Percentiles rank a stretch among this genome's conserved stretches.
These are phyloP conservation scores for Aureoboletus auriporus DNA, from an alignment of 768 basidiomycete species.

Conservation along the genomic window DNA sequence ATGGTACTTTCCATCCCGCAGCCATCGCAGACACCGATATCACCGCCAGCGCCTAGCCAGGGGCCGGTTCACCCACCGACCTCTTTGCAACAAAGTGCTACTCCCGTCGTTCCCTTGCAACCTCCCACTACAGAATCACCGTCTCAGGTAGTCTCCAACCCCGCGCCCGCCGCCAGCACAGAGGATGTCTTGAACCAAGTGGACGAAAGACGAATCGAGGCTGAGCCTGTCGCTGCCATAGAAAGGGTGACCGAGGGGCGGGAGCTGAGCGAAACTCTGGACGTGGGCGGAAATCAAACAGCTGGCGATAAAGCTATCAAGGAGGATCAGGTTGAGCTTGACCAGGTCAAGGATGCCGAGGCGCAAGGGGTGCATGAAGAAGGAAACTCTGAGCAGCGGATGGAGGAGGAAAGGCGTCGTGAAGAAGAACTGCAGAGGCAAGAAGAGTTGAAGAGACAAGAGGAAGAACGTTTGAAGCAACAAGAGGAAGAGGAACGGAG, in stretches of 20 bases:
- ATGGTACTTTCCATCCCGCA: background rate
- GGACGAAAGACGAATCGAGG: constrained; percentile 28
- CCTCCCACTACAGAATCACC: constrained; percentile 20
- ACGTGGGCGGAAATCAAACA: background rate
- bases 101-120: constrained; percentile 12
- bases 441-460: background rate
- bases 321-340: background rate
- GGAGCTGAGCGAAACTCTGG: background rate
- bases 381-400: background rate
- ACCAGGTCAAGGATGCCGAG: background rate
- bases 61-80: constrained; percentile 4
- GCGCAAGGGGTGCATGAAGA: background rate
- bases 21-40: constrained; percentile 4
- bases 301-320: constrained; percentile 23
- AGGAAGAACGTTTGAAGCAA: background rate
- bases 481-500: constrained; percentile 10
- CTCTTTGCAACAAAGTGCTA: background rate
- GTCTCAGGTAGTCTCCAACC: constrained; percentile 5
- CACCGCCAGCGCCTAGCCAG: constrained; percentile 1
- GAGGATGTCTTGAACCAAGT: constrained; percentile 34
- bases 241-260: background rate
- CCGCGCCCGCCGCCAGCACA: constrained; percentile 13
- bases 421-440: constrained; percentile 5
- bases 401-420: constrained; percentile 1
- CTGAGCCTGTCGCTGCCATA: background rate